Base-by-base conservation (phyloP, 306 rosid species). In the Prunus davidiana region DNA sequence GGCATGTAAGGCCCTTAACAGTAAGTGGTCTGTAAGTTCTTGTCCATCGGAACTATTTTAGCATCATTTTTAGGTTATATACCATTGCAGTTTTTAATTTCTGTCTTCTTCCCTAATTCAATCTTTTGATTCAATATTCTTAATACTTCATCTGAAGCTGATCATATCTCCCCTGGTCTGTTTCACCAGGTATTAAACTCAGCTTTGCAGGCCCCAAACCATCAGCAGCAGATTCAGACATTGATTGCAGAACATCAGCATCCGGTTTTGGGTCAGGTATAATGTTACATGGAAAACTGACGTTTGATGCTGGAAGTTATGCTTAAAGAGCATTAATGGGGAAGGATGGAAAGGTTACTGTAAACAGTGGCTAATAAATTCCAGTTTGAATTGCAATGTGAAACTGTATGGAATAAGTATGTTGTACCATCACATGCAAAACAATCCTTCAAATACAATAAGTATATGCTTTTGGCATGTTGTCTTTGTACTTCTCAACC, bases 321-420 rank as follows among this genome's bases (percentile, higher is more conserved):
- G 24, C 74, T 34, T 47, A 19, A 8, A 68, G 61, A 46, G 85
- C 81, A 79, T 46, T 62, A 58, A 73, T 62, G 74, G 73, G 57
- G 22, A 79, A 67, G 11, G 72, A 78, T 78, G 75, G 32, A n/a
- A 78, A 70, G 87, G 90, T 84, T 75, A 69, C 86, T 61, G 65
- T 43, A 80, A 61, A 70, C 62, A 46, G 49, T 67, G 72, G 50
- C 60, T 34, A 74, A 65, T 25, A 63, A 3, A 68, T 47, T 78
- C 60, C 70, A 72, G 57, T 71, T 74, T 52, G 51, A 38, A 30
- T 46, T 76, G 62, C 27, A 54, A 77, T 54, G 27, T 41, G 34
- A 27, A 32, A 18, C 24, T 54, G 58, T 19, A 18, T 54, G 24
- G 9, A 54, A 43, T 20, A 67, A n/a, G 6, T 20, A 27, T 19